phyloP scores from a whole-genome alignment of 2,329 filamentous ascomycete genomes.

The Colletotrichum tamarilloi region DNA sequence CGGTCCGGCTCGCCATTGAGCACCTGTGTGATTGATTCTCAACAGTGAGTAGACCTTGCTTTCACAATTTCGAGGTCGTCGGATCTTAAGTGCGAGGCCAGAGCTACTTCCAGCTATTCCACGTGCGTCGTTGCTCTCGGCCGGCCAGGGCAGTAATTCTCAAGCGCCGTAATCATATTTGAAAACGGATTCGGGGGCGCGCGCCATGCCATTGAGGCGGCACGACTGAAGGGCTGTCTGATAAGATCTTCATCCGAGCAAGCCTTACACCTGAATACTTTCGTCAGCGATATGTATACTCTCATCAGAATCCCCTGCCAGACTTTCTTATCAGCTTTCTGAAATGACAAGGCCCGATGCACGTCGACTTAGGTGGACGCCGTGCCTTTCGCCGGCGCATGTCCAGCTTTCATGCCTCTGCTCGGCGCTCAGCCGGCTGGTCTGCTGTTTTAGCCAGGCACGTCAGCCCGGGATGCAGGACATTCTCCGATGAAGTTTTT shows the following conservation, averaged over 20 bases:
- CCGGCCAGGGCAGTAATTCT: not conserved
- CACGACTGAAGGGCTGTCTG: not conserved
- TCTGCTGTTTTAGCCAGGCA: not conserved
- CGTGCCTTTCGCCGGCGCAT: not conserved
- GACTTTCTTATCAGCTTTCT: constrained; percentile 7
- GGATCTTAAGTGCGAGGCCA: not conserved
- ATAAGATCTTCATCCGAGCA: not conserved
- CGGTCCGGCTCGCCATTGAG: no score
- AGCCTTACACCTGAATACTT: not conserved
- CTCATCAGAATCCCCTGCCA: not conserved
- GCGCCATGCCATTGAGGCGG: not conserved
- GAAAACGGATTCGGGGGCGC: not conserved
- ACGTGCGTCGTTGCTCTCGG: not conserved
- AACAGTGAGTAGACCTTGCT: not conserved
- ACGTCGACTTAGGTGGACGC: constrained; percentile 1
- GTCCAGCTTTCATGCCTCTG: not conserved
- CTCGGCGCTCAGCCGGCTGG: not conserved
- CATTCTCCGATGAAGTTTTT: not conserved
- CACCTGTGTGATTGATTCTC: not conserved
- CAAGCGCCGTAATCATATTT: not conserved
- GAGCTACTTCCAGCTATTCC: not conserved
- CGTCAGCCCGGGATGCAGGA: not conserved
- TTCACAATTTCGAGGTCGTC: not conserved
- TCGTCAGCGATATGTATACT: not conserved
- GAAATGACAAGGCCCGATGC: constrained; percentile 19